Conservation (phyloP, 495 filamentous ascomycete genomes). For the Cairneyella variabilis region DNA sequence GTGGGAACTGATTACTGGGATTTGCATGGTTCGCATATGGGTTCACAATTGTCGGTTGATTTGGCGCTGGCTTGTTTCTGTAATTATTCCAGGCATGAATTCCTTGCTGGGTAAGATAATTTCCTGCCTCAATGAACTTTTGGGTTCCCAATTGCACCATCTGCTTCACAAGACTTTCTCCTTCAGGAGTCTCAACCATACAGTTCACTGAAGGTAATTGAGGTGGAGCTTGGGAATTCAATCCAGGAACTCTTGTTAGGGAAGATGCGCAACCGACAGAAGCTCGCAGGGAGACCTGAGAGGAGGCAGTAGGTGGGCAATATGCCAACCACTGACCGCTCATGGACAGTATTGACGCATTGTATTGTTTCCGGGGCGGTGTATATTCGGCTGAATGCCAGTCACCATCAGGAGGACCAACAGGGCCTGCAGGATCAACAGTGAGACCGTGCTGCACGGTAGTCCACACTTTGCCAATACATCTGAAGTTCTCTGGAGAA, state of each 20-base stretch:
- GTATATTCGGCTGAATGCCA: constrained; percentile 42
- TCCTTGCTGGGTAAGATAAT: constrained; percentile 79
- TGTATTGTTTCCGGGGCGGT: constrained; percentile 35
- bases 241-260: constrained; percentile 45
- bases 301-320: constrained; percentile 69
- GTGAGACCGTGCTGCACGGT: constrained; percentile 53
- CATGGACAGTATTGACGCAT: constrained; percentile 62
- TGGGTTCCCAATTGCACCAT: constrained; percentile 85
- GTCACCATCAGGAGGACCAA: constrained; percentile 50
- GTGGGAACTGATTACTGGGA: constrained; percentile 55
- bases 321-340: constrained; percentile 82
- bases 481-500: constrained; percentile 47
- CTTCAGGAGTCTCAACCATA: constrained; percentile 71
- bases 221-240: constrained; percentile 68
- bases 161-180: constrained; percentile 78
- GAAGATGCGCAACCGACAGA: constrained; percentile 37
- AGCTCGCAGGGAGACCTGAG: constrained; percentile 63
- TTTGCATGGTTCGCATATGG: constrained; percentile 26
- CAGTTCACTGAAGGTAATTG: constrained; percentile 71
- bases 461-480: constrained; percentile 84
- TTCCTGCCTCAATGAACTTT: constrained; percentile 82
- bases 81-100: constrained; percentile 86
- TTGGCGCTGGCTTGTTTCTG: constrained; percentile 60
- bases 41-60: constrained; percentile 13
- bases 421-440: constrained; percentile 35